Evolutionary conservation across 208 protist species (phyloP).

Genomic region (Crithidia brevicula): DNA sequence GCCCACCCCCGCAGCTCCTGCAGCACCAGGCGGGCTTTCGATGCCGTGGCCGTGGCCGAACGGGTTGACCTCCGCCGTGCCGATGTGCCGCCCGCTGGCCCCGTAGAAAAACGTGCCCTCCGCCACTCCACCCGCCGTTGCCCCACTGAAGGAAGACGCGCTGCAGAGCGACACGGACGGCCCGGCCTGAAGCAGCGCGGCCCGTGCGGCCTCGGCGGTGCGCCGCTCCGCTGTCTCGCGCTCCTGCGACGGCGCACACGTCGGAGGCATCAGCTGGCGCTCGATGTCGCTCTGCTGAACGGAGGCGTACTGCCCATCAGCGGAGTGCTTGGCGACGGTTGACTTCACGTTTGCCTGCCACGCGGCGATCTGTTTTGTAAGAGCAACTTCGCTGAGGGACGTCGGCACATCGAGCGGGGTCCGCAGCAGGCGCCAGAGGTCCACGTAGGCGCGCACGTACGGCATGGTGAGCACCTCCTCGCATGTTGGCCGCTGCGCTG

Average conservation of each 20-base stretch:
- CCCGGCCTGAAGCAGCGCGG: conserved; percentile 17
- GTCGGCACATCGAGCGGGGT: conserved; percentile 30
- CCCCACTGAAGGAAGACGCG: conserved; percentile 12
- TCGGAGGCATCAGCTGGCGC: conserved; percentile 24
- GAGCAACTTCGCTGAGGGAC: conserved; percentile 37
- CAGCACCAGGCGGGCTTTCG: not conserved
- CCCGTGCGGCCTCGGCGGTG: conserved; percentile 14
- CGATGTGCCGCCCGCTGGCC: conserved; percentile 12
- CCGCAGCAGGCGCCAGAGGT: conserved; percentile 37
- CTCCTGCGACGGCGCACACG: conserved; percentile 53
- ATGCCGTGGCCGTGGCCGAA: not conserved
- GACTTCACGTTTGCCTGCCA: conserved; percentile 24
- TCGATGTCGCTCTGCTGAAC: conserved; percentile 41
- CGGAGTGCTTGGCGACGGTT: conserved; percentile 13
- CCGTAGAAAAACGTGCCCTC: conserved; percentile 38
- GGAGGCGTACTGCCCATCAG: conserved; percentile 8
- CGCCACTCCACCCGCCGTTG: conserved; percentile 2
- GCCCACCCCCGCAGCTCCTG: not conserved
- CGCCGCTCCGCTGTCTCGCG: conserved; percentile 32
- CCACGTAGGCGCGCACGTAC: conserved; percentile 54
- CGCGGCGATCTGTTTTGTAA: conserved; percentile 37
- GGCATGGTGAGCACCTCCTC: conserved; percentile 67
- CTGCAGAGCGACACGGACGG: conserved; percentile 13
- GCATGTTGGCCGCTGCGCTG: conserved; percentile 59
- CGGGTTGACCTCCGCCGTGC: not conserved